Evolutionary conservation across 371 early-diverging fungal species (phyloP), one percentile per base, ranked within the genome.

Genomic region (Haplosporangium sp.): DNA sequence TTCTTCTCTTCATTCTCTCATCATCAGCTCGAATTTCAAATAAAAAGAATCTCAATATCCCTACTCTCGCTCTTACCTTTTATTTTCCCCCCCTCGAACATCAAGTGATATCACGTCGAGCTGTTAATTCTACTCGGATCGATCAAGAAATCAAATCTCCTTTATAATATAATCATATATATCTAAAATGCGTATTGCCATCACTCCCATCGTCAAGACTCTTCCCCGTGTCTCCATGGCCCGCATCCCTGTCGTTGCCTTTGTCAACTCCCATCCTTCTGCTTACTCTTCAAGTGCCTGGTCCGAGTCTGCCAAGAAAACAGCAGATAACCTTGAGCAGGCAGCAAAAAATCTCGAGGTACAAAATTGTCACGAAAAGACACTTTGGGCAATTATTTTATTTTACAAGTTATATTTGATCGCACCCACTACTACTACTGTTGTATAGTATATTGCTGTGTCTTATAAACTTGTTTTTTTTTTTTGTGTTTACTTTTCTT

Each of bases 221-320:
- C 81, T 81, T 57, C 81, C 81, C 44, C 81, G 81, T 40, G 69
- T 81, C 48, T 69, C 81, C 34, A 68, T 81, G 81, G 68, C 69
- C 63, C 81, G 81, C 39, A 74, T 81, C 52, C 81, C 81, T 53
- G 44, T 81, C 47, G 81, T 71, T 6, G 81, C 72, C 59, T 74
- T 81, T 69, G 74, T 57, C 68, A 79, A 42, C 66, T 58, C 78
- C 7, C 75, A 81, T 52, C 75, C 81, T 19, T 71, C 71, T 5
- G 81, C 75, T 40, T 81, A 81, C 69, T 81, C 81, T 1, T 81
- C 78, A n/a, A 78, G 78, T 42, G 44, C 78, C 60, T 78, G 78
- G 78, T 50, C 74, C 67, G 78, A 78, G 34, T 66, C 65, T 37
- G 77, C 72, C 72, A 78, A 78, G 64, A 61, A 61, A 8, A 27